Percentiles rank a stretch among this genome's conserved stretches.
These are phyloP conservation scores for Ophiostoma montium DNA, from an alignment of 2,329 filamentous ascomycete genomes.

Conservation along the genomic window DNA sequence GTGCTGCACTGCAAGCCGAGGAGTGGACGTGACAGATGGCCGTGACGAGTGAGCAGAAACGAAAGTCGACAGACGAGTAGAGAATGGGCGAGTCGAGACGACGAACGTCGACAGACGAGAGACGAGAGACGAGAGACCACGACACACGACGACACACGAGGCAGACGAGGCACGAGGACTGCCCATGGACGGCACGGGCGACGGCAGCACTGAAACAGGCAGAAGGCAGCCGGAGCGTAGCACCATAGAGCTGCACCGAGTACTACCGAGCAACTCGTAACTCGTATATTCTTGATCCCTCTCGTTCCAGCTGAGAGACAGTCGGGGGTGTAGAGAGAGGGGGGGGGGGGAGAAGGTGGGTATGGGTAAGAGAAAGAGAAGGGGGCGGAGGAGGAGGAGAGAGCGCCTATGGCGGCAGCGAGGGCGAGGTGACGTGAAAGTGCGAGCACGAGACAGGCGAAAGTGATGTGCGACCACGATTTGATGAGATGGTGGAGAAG, in stretches of 20 bases:
- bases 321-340: not conserved
- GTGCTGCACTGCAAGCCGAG: not conserved
- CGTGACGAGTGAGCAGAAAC: too few relatives aligned
- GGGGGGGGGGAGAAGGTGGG: not conserved
- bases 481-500: not conserved
- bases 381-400: not conserved
- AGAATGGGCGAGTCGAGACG: too few relatives aligned
- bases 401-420: not conserved
- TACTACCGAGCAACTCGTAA: not conserved
- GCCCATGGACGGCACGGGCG: not conserved
- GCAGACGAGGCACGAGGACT: not conserved
- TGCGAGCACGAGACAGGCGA: slow-evolving; percentile 1
- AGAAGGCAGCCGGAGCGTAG: not conserved
- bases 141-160: not conserved
- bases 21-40: too few relatives aligned
- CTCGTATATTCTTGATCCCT: too few relatives aligned
- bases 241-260: not conserved
- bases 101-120: too few relatives aligned
- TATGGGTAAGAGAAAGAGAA: not conserved
- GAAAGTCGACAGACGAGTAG: too few relatives aligned
- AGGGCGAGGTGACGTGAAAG: slow-evolving; percentile 2
- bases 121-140: too few relatives aligned
- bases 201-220: not conserved
- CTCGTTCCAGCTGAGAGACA: too few relatives aligned
- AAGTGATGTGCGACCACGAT: slow-evolving; percentile 2